These are phyloP conservation scores for Chenopodium formosanum DNA, from an alignment of 148 eudicot genomes.

Conservation along the genomic window DNA sequence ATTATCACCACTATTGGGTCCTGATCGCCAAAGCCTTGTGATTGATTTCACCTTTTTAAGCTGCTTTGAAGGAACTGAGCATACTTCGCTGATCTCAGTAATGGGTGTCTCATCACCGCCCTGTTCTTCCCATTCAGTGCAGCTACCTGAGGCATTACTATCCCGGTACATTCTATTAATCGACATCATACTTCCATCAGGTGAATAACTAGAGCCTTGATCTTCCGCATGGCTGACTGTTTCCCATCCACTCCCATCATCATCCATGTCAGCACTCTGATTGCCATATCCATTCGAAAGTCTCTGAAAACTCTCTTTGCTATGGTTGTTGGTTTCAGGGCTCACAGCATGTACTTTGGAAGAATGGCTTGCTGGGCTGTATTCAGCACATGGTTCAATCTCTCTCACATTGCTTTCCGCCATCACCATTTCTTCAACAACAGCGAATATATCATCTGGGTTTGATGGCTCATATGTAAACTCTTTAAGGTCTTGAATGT, in stretches of 20 bases:
- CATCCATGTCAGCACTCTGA: conserved; percentile 55
- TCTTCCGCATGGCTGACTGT: conserved; percentile 76
- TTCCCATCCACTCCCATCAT: conserved; percentile 90
- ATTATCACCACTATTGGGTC: conserved; percentile 50
- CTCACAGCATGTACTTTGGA: conserved; percentile 43
- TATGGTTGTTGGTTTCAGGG: conserved; percentile 37
- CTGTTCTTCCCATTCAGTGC: conserved; percentile 62
- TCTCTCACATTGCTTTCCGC: conserved; percentile 55
- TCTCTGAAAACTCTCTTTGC: conserved; percentile 40
- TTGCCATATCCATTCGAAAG: conserved; percentile 40
- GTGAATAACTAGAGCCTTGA: conserved; percentile 78
- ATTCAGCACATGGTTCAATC: conserved; percentile 46
- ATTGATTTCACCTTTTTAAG: conserved; percentile 60
- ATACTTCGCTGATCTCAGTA: conserved; percentile 67
- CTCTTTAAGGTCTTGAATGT: conserved; percentile 59
- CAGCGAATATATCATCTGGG: conserved; percentile 65
- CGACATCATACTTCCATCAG: conserved; percentile 54
- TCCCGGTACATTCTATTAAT: conserved; percentile 43
- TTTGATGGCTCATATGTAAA: conserved; percentile 74
- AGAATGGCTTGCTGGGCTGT: conserved; percentile 59
- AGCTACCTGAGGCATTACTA: conserved; percentile 49
- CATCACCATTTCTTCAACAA: conserved; percentile 68
- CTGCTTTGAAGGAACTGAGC: conserved; percentile 46
- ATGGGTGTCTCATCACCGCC: conserved; percentile 51
- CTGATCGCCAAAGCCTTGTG: conserved; percentile 66